Base-by-base conservation (phyloP, 2,329 filamentous ascomycete species). In the Nakataea oryzae region DNA sequence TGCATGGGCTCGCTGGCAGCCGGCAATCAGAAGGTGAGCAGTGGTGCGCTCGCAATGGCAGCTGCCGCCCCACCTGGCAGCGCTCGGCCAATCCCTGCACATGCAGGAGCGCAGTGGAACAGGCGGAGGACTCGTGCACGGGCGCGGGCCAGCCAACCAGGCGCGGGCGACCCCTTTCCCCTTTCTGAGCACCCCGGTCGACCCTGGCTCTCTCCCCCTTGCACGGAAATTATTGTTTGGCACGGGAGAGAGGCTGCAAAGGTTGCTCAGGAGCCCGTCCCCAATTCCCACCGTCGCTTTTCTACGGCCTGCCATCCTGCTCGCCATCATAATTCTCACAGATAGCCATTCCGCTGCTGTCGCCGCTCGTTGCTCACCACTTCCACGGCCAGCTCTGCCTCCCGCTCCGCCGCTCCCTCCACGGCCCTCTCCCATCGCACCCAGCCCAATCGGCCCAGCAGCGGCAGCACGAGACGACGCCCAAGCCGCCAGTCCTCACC, bases 181-280 rank as follows among this genome's bases (percentile, higher is more conserved):
- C 64, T 65, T 63, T 64, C 64, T 50, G 60, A 27, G 60, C 27
- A n/a, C 21, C 41, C 27, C 29, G 21, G 26, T 34, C 27, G 27
- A 61, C 62, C 62, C 62, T 59, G 62, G 60, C 32, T 56, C 29
- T 56, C 54, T 62, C 65, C 65, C 68, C 69, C 67, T 68, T 57
- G 54, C 60, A 74, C 69, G 73, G 77, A 80, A 81, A 80, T 80
- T 81, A 76, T 77, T 75, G 71, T 74, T 74, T 77, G 73, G 72
- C 73, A 74, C 66, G 66, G n/a, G n/a, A 72, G 73, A 71, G 72
- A 73, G 64, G 66, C 62, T 65, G 67, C 58, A 64, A 75, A 72
- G 75, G 34, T 54, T 60, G 58, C 30, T 60, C 26, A 57, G 62
- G 57, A 64, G 34, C 56, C 41, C 26, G 29, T 59, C 59, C 47